Evolutionary conservation across 2,329 filamentous ascomycete genomes (phyloP).

Genomic region (Sphaceloma murrayae): DNA sequence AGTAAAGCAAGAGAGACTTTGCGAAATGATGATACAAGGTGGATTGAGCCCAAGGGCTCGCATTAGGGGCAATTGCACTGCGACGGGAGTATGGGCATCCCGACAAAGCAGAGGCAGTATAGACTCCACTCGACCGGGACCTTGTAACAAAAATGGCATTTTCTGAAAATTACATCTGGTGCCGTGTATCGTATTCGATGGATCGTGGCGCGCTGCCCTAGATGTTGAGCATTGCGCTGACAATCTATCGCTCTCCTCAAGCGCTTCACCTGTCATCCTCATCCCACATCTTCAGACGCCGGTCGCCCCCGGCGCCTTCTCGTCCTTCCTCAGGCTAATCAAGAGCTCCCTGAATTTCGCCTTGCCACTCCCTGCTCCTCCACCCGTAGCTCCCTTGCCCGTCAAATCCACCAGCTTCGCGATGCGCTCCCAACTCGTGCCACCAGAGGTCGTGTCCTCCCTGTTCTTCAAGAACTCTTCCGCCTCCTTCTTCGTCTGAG

Average conservation of each 20-base stretch:
- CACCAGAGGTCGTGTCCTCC: constrained; percentile 87
- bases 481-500: constrained; percentile 81
- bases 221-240: too few relatives aligned
- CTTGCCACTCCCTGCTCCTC: constrained; percentile 84
- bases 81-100: constrained; percentile 3
- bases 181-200: too few relatives aligned
- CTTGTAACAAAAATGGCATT: constrained; percentile 4
- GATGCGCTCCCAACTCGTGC: constrained; percentile 97
- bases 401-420: constrained; percentile 95
- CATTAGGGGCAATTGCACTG: not conserved
- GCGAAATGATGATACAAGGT: not conserved
- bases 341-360: constrained; percentile 90
- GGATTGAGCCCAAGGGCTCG: not conserved
- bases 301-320: constrained; percentile 61
- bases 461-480: constrained; percentile 82
- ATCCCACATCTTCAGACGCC: constrained; percentile 29
- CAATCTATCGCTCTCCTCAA: too few relatives aligned
- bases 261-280: too few relatives aligned
- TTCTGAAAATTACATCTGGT: constrained; percentile 11
- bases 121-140: constrained; percentile 7
- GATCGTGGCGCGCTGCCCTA: not conserved
- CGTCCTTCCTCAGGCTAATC: constrained; percentile 80
- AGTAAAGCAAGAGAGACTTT: not conserved
- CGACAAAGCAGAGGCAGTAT: not conserved
- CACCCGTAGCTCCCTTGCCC: constrained; percentile 80